Conservation (phyloP, 2,329 filamentous ascomycete species). For the Aspergillaceae sp. region DNA sequence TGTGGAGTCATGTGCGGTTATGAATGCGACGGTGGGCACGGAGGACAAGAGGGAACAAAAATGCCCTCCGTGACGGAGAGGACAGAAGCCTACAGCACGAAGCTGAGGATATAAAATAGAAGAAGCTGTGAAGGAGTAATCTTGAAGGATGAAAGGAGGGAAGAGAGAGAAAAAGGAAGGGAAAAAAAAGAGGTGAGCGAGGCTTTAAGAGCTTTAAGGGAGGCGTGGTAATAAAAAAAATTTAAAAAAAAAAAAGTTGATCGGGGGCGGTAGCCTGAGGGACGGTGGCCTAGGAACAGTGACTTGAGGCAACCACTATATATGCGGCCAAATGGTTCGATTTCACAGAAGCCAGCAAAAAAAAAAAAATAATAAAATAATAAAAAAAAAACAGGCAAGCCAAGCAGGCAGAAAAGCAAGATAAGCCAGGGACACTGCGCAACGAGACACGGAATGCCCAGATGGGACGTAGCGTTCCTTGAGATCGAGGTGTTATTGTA, state of each 20-base stretch:
- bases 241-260: conserved; percentile 1
- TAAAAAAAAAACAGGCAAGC: neutral
- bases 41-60: conserved; percentile 14
- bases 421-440: conserved; percentile 4
- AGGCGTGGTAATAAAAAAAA: neutral
- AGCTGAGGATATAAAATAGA: conserved; percentile 10
- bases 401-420: conserved; percentile 1
- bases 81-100: conserved; percentile 18
- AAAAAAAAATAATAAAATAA: neutral
- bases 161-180: conserved; percentile 2
- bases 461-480: conserved; percentile 11
- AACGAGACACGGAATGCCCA: conserved; percentile 14
- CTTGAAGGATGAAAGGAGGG: conserved; percentile 3
- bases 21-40: conserved; percentile 11
- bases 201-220: conserved; percentile 1
- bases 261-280: neutral
- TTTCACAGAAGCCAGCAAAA: neutral
- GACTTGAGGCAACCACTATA: neutral
- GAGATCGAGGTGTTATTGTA: no score
- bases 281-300: neutral
- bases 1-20: conserved; percentile 35
- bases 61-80: conserved; percentile 13
- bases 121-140: conserved; percentile 2
- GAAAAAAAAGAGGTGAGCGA: conserved; percentile 2
- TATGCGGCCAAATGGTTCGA: neutral